phyloP scores from a whole-genome alignment of 2,329 filamentous ascomycete genomes.

The Fusarium sp. region DNA sequence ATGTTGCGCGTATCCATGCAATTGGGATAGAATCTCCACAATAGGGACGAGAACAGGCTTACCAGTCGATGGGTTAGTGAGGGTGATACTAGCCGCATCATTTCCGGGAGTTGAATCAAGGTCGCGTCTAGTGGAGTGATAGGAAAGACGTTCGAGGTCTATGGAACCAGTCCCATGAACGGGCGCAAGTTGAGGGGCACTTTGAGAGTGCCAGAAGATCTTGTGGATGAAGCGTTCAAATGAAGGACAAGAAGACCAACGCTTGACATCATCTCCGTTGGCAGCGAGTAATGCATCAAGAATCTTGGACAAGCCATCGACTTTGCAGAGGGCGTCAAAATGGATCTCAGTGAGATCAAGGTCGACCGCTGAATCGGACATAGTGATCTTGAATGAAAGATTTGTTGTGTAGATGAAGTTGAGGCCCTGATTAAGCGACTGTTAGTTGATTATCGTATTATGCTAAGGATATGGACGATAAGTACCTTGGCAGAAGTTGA shows the following conservation, averaged over 20 bases:
- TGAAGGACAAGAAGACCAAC: not conserved
- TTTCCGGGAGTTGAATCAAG: not conserved
- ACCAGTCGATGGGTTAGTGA: not conserved
- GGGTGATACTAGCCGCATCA: not conserved
- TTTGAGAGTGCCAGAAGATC: not conserved
- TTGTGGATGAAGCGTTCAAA: not conserved
- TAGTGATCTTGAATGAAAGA: fast-evolving
- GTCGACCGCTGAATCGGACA: fast-evolving
- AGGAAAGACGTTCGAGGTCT: not conserved
- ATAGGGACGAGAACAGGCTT: not conserved
- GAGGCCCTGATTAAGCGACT: not conserved
- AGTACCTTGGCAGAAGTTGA: fast-evolving
- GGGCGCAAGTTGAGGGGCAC: not conserved
- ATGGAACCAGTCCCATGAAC: not conserved
- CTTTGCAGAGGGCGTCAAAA: not conserved
- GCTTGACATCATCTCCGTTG: not conserved
- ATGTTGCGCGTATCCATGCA: not conserved
- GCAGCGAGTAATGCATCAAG: not conserved
- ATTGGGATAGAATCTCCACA: not conserved
- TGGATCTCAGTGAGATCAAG: not conserved
- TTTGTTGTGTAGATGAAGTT: not conserved
- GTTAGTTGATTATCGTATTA: not conserved
- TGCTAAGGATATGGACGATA: not conserved
- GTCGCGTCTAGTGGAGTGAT: no score
- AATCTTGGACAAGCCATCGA: not conserved